Evolutionary conservation across 805 yeast species (phyloP).

Genomic region (Ogataea saltuana): DNA sequence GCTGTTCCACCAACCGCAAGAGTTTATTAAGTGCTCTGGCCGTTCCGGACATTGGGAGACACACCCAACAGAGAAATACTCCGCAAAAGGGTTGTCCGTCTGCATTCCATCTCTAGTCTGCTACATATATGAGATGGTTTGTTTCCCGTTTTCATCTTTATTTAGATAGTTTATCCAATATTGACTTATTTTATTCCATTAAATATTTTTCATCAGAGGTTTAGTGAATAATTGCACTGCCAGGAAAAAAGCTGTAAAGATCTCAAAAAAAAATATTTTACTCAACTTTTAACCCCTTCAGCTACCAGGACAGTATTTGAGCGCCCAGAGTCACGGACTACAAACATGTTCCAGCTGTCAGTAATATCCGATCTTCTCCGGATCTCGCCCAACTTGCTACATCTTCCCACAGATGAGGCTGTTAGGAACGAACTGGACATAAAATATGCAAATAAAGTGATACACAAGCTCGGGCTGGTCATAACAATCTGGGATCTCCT

Average conservation of each 20-base stretch:
- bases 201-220: too few species aligned
- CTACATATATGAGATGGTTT: constrained; percentile 4
- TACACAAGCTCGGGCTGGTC: constrained; percentile 82
- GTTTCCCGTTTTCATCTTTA: not conserved
- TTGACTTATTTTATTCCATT: constrained; percentile 7
- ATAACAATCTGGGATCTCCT: constrained; percentile 81
- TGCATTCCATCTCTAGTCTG: constrained; percentile 1
- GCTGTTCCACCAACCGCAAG: constrained; percentile 97
- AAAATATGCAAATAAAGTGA: constrained; percentile 83
- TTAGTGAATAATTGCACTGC: too few species aligned
- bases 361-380: constrained; percentile 81
- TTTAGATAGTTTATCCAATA: constrained; percentile 4
- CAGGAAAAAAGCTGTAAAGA: not conserved
- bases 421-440: constrained; percentile 77
- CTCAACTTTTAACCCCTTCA: not conserved
- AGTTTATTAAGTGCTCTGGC: constrained; percentile 60
- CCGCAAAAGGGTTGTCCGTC: too few species aligned
- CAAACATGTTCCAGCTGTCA: constrained; percentile 77
- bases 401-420: constrained; percentile 68
- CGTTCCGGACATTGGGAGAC: not conserved
- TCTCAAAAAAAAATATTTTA: not conserved
- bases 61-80: too few species aligned
- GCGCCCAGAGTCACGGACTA: too few species aligned
- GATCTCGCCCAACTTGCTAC: constrained; percentile 83
- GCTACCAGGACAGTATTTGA: too few species aligned